Evolutionary conservation across 2,329 filamentous ascomycete genomes (phyloP), one percentile per base, ranked within the genome.

Genomic region (Nigrograna mackinnonii): DNA sequence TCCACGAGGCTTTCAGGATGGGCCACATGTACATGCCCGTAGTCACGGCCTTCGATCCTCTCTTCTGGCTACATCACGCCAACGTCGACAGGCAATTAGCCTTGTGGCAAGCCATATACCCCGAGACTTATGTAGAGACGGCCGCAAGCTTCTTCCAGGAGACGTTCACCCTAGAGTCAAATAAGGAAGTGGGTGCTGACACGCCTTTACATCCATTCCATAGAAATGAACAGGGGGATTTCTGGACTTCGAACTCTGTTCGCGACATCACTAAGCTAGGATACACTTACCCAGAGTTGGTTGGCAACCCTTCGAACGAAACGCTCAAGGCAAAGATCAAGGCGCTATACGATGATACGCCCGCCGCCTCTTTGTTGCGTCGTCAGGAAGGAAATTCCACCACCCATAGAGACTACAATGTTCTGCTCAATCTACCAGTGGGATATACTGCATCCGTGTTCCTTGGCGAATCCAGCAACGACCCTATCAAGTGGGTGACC

Each of bases 1-100:
- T 50, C 18, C 49, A 52, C 33, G 41, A 26, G 12, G 30, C 21
- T 6, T 43, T 43, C 24, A 35, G 33, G 19, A 36, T 30, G 3
- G 84, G 85, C 2, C 43, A 50, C 20, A 52, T 52, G 49, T 35
- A 41, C 7, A 26, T 30, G 12, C 20, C 35, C 6, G 22, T 21
- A 3, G 41, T 39, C 6, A 30, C 49, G 4, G 47, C 47, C 28
- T 52, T 39, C 26, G 49, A 52, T 39, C 49, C 49, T 16, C 35
- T 47, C 13, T 52, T 52, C 22, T 50, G 49, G 49, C 22, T 52
- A 14, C 49, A 52, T 39, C 49, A 52, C 26, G 33, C 43, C 22
- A 46, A 39, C 20, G 43, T 49, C 6, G 42, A 42, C 22, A 37
- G 39, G 18, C 24, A 33, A 16, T n/a, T 38, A 11, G 35, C 35